Evolutionary conservation across 805 yeast species (phyloP), one percentile per base, ranked within the genome.

Genomic region (Sugiyamaella chiloensis): DNA sequence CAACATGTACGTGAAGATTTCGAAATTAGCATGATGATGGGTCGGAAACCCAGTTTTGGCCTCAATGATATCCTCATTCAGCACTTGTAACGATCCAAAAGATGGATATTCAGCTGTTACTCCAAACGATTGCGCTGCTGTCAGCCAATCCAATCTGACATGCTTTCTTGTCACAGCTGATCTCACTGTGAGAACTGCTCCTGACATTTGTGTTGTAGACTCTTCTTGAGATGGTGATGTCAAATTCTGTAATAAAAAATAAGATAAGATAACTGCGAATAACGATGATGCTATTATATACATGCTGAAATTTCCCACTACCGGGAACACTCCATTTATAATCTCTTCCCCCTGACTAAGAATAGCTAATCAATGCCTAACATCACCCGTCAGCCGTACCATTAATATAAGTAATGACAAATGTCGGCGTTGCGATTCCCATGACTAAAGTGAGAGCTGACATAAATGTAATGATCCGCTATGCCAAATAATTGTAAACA

Each of bases 401-500:
- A n/a, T n/a, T n/a, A n/a, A n/a, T n/a, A n/a, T n/a, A n/a, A n/a
- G n/a, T n/a, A n/a, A n/a, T n/a, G n/a, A n/a, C n/a, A n/a, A n/a
- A n/a, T n/a, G n/a, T n/a, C n/a, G n/a, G n/a, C n/a, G n/a, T n/a
- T n/a, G n/a, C n/a, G n/a, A n/a, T n/a, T n/a, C n/a, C n/a, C n/a
- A n/a, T n/a, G n/a, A n/a, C n/a, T n/a, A n/a, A n/a, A n/a, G n/a
- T n/a, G n/a, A n/a, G n/a, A n/a, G n/a, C n/a, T n/a, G n/a, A n/a
- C n/a, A n/a, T n/a, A n/a, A n/a, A n/a, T n/a, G n/a, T n/a, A n/a
- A n/a, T n/a, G n/a, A n/a, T n/a, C n/a, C n/a, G n/a, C 35, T 51
- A 58, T 1, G 91, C 95, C 47, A 86, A 67, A 61, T 86, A 86
- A 56, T 79, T 81, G 63, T 85, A 87, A 4, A 78, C 52, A 42